Evolutionary conservation across 148 eudicot species (phyloP), one percentile per base, ranked within the genome.

Genomic region (Rheum nobile): DNA sequence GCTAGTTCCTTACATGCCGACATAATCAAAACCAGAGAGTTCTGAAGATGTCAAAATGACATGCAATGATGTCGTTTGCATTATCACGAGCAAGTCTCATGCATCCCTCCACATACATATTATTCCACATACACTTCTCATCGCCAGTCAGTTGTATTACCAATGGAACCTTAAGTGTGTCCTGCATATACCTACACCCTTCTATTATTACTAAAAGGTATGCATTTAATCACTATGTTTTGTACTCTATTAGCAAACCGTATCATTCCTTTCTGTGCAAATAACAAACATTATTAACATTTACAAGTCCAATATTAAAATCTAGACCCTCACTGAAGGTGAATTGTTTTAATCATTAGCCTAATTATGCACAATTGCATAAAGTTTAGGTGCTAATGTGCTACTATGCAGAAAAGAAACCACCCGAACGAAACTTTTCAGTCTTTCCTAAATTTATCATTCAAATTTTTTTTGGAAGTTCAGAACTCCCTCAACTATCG

Each of bases 61-160:
- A 94, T 28, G 98, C 98, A 83, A 94, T 94, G 17, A 94, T 94
- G 78, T 94, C 98, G 79, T 94, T 94, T 29, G 98, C 98, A 85
- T 94, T 94, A 75, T 91, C 98, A 54, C 98, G 93, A 16, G 98
- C 98, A 84, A 94, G 96, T 82, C 98, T 84, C 76, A 88, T 85
- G 80, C 91, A 83, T 80, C 91, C 98, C 84, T 94, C 98, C 73
- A 94, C 91, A 0, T 93, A 81, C 34, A 94, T 77, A 83, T 90
- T 86, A 82, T 94, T 94, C 97, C 97, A 94, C 91, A 94, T 88
- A 80, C 91, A 91, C 78, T 94, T 94, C 88, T 94, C 98, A 83
- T 94, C 98, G 81, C 91, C 98, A 24, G 97, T 94, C 75, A 94
- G 79, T 70, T 94, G 98, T 74, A 94, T 94, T 67, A 94, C 98